Base-by-base conservation (phyloP, 2,329 filamentous ascomycete genomes). In the Penicillium sp. region DNA sequence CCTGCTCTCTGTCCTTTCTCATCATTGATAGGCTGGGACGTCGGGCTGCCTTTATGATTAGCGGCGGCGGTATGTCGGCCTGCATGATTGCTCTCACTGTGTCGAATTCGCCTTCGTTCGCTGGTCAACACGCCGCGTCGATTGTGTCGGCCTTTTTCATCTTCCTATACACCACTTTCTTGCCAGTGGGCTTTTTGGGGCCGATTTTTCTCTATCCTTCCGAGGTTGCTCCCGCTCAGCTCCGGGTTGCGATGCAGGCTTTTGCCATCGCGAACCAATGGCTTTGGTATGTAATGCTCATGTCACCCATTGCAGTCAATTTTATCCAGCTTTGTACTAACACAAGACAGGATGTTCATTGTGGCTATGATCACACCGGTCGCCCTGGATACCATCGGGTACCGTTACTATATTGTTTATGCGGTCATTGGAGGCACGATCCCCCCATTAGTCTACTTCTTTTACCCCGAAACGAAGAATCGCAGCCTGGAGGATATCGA, bases 1-100 rank as follows among this genome's bases (percentile, higher is more conserved):
- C 77, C 33, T 79, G 76, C 26, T 77, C 80, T 65, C 65, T 80
- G 46, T 73, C 77, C 46, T 78, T 81, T 64, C 73, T 78, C 62
- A 74, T 75, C 58, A 79, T 81, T 60, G 79, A 81, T 61, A 74
- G 78, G 5, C 74, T 81, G 43, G 80, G 79, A 4, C 74, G 78
- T 5, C 74, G 78, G n/a, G 73, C 71, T 52, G 71, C 81, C 21
- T 81, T 83, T 72, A 81, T 83, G 57, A 68, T 81, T 64, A 77
- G 73, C 46, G 80, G 79, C 14, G 62, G 64, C 0, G 80, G 81
- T 38, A 84, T 84, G 81, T 72, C 76, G 2, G 62, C 69, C 20
- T 84, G 80, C 68, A 84, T 83, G 81, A 60, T 79, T 4, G 74
- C 76, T 16, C 45, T 55, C 16, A 28, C 52, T 5, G 43, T 42